Evolutionary conservation across 1,139 yeast species (phyloP).

Genomic region (Williopsis jadinii): DNA sequence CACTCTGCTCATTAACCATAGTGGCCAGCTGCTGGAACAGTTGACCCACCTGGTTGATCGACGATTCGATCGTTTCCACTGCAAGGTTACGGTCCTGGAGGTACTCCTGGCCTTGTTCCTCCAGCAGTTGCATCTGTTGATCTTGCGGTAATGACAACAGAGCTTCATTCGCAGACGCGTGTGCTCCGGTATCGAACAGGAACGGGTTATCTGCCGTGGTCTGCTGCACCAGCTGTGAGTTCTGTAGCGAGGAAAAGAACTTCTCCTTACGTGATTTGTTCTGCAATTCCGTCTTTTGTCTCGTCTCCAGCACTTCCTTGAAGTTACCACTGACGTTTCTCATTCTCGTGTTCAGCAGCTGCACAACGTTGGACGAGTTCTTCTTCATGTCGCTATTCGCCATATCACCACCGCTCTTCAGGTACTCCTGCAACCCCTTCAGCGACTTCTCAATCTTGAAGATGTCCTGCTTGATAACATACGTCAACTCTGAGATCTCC

Average conservation of each 20-base stretch:
- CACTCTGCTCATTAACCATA: slow-evolving; percentile 98
- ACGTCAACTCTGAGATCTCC: slow-evolving; percentile 88
- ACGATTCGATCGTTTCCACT: slow-evolving; percentile 91
- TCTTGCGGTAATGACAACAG: slow-evolving; percentile 54
- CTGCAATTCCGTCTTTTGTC: slow-evolving; percentile 80
- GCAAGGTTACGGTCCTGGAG: slow-evolving; percentile 82
- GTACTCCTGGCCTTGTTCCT: slow-evolving; percentile 58
- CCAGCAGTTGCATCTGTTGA: slow-evolving; percentile 64
- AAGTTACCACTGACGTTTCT: slow-evolving; percentile 91
- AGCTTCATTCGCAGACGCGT: slow-evolving; percentile 11
- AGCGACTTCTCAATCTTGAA: slow-evolving; percentile 77
- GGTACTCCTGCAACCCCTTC: slow-evolving; percentile 53
- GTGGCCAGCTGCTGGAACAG: slow-evolving; percentile 92
- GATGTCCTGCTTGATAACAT: slow-evolving; percentile 88
- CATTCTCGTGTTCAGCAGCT: slow-evolving; percentile 78
- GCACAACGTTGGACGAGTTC: slow-evolving; percentile 84
- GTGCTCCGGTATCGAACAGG: slow-evolving; percentile 19
- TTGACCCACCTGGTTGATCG: slow-evolving; percentile 94
- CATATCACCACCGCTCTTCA: slow-evolving; percentile 36
- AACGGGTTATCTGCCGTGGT: slow-evolving; percentile 34
- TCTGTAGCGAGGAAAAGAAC: slow-evolving; percentile 49
- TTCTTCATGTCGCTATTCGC: slow-evolving; percentile 30
- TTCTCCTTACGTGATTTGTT: slow-evolving; percentile 81
- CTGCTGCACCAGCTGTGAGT: slow-evolving; percentile 11
- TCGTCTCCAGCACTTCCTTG: slow-evolving; percentile 75